Conservation (phyloP, 2,329 filamentous ascomycete species). For the Claviceps sp. region DNA sequence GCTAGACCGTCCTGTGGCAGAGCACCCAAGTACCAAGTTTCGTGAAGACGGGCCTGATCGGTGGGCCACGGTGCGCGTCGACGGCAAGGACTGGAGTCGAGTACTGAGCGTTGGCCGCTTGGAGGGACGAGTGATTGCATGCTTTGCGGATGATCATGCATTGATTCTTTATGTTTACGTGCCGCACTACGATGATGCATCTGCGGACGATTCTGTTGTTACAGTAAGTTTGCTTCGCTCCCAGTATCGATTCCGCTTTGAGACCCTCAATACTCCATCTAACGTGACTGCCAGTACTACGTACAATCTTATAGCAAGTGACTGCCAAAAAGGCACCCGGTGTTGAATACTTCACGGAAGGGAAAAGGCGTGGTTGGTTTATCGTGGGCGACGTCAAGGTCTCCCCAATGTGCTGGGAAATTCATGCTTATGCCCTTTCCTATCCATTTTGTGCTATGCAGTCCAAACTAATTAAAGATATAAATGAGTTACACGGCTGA, state of each 20-base stretch:
- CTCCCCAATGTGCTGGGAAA: background rate
- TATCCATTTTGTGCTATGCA: no score
- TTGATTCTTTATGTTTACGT: conserved; percentile 76
- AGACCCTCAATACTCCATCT: conserved; percentile 7
- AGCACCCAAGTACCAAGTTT: conserved; percentile 74
- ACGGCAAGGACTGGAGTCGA: conserved; percentile 85
- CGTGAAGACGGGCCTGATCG: conserved; percentile 62
- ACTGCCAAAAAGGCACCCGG: background rate
- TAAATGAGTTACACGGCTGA: no score
- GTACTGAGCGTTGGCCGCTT: conserved; percentile 87
- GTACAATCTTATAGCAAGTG: conserved; percentile 28
- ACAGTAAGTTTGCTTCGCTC: conserved; percentile 40
- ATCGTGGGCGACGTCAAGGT: background rate
- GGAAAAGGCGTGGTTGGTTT: background rate
- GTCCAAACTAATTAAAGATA: no score
- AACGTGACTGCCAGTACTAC: conserved; percentile 23
- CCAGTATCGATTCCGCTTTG: background rate
- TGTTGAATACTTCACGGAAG: background rate
- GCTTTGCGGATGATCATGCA: conserved; percentile 69
- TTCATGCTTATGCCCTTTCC: no score
- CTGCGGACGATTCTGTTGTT: conserved; percentile 57
- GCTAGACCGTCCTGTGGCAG: conserved; percentile 56
- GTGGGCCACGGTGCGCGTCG: conserved; percentile 83
- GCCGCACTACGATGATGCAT: conserved; percentile 52
- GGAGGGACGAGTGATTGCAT: conserved; percentile 85